Conservation (phyloP, 164 flowering plant genomes). For the Houttuynia cordata region DNA sequence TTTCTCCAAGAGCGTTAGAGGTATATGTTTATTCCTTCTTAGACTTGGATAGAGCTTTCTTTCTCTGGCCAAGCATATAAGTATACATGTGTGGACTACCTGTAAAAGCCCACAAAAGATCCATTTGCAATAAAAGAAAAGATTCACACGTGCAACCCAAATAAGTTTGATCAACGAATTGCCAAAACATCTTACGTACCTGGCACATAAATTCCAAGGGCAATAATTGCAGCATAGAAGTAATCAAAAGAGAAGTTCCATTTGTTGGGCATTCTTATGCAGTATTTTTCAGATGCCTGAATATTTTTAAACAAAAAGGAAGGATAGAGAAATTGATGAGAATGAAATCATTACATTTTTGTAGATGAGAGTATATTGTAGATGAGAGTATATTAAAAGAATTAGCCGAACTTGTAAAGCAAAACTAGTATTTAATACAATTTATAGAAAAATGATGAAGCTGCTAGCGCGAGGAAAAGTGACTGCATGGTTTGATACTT, state of each 20-base stretch:
- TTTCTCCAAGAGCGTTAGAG: not conserved
- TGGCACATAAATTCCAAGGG: conserved; percentile 62
- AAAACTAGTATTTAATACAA: no score
- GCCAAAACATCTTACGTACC: conserved; percentile 25
- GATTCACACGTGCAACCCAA: not conserved
- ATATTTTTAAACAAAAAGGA: not conserved
- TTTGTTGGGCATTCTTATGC: conserved; percentile 93
- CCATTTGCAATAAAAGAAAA: not conserved
- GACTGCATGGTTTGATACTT: not conserved
- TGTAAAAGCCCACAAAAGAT: conserved; percentile 18
- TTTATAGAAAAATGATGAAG: no score
- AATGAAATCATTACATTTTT: no score
- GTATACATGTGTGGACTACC: conserved; percentile 86
- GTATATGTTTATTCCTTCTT: conserved; percentile 36
- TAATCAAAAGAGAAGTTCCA: conserved; percentile 87
- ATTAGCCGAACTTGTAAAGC: no score
- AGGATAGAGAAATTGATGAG: not conserved
- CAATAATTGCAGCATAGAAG: conserved; percentile 50
- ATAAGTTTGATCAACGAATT: not conserved
- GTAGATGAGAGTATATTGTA: conserved; percentile 49
- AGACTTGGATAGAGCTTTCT: conserved; percentile 76
- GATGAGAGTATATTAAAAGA: conserved; percentile 69
- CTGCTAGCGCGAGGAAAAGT: not conserved
- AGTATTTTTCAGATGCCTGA: conserved; percentile 63
- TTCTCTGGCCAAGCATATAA: conserved; percentile 88